Evolutionary conservation across 116 monocot species (phyloP).

Genomic region (Dioscorea cayenensis): DNA sequence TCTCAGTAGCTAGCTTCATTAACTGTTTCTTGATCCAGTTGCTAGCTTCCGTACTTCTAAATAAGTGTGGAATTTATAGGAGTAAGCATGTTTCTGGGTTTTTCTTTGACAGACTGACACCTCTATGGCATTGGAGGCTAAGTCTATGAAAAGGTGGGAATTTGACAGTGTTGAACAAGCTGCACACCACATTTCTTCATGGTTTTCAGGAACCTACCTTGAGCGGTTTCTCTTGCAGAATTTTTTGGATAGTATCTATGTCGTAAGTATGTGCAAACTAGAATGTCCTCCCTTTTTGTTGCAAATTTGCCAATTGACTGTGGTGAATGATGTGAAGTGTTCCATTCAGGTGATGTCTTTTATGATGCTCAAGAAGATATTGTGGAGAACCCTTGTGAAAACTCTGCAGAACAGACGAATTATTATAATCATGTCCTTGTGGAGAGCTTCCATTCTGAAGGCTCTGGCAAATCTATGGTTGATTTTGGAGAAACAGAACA

Average conservation of each 20-base stretch:
- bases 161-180: slow-evolving; percentile 93
- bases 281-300: neutral
- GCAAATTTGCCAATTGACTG: too few species aligned
- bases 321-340: neutral
- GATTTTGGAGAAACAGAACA: neutral
- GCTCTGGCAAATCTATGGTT: slow-evolving; percentile 1
- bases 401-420: neutral
- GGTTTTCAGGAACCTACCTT: slow-evolving; percentile 58
- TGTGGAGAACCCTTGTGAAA: slow-evolving; percentile 1
- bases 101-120: slow-evolving; percentile 73
- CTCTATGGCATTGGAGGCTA: slow-evolving; percentile 85
- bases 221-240: slow-evolving; percentile 44
- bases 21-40: too few species aligned
- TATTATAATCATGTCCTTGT: slow-evolving; percentile 12
- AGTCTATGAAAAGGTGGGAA: slow-evolving; percentile 96
- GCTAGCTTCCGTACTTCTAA: too few species aligned
- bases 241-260: slow-evolving; percentile 45
- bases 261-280: slow-evolving; percentile 29
- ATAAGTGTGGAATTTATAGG: neutral
- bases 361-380: slow-evolving; percentile 66
- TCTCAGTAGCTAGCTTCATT: neutral
- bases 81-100: neutral
- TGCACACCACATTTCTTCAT: slow-evolving; percentile 45
- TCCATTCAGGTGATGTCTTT: slow-evolving; percentile 69
- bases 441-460: slow-evolving; percentile 7